Percentiles rank a stretch among this genome's conserved stretches.
phyloP scores from a whole-genome alignment of 345 rosid genomes.

The Eucalyptus pumila region DNA sequence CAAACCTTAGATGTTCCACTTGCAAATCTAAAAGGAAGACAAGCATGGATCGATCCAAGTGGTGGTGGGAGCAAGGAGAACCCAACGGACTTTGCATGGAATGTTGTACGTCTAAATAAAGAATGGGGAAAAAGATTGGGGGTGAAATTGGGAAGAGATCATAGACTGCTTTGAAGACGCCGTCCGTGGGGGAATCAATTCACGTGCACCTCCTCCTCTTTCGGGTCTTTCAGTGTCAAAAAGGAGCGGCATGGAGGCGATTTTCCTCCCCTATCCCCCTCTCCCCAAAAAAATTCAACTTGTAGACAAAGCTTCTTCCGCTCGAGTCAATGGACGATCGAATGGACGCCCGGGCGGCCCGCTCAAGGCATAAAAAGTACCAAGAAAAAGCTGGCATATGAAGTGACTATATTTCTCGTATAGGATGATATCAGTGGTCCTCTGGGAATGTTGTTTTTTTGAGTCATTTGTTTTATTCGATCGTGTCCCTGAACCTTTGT shows the following conservation, averaged over 20 bases:
- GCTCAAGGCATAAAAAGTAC: not conserved
- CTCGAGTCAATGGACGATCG: not conserved
- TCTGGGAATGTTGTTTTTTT: no score
- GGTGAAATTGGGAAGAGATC: not conserved
- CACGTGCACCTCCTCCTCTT: not conserved
- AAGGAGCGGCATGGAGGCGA: not conserved
- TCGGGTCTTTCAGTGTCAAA: not conserved
- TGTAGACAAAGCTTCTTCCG: not conserved
- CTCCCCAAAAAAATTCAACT: not conserved
- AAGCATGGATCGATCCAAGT: not conserved
- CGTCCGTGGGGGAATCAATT: not conserved
- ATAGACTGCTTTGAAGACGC: not conserved
- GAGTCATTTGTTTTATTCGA: not conserved
- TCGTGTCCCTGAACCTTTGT: not conserved
- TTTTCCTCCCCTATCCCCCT: not conserved
- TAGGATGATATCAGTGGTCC: not conserved
- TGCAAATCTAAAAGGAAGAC: not conserved
- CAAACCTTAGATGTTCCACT: not conserved
- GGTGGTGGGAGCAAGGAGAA: not conserved
- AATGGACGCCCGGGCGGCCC: not conserved
- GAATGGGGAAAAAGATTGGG: not conserved
- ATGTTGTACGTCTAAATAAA: not conserved
- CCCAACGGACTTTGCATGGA: not conserved
- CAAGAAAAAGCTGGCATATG: not conserved
- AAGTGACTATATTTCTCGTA: not conserved